A percentile compares a stretch with the other conserved stretches of the same genome.
These are phyloP conservation scores for Hirschioporus abietinus DNA, from an alignment of 768 basidiomycete genomes.

Conservation along the genomic window DNA sequence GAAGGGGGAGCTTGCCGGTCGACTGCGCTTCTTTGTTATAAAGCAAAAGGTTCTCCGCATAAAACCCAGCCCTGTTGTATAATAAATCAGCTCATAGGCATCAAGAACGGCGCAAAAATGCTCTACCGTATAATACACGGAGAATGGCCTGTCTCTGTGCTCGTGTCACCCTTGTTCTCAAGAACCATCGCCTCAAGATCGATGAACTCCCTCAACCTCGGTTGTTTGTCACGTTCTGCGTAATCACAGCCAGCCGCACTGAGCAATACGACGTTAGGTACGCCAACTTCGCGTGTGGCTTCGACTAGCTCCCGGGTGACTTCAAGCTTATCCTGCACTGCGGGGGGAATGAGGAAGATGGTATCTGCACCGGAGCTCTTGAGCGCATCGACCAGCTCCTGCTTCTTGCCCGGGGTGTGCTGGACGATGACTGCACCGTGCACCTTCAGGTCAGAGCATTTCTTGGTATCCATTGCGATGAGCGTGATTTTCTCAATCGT, in stretches of 20 bases:
- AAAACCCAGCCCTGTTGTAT: slow-evolving; percentile 25
- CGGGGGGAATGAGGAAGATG: slow-evolving; percentile 22
- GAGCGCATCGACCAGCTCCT: slow-evolving; percentile 16
- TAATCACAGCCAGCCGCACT: slow-evolving; percentile 23
- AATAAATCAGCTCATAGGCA: too few relatives aligned
- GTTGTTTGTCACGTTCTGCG: slow-evolving; percentile 26
- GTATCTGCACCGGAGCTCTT: slow-evolving; percentile 17
- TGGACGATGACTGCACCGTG: slow-evolving; percentile 14
- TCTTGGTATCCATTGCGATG: slow-evolving; percentile 18
- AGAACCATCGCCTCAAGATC: slow-evolving; percentile 25
- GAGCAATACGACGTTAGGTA: slow-evolving; percentile 21
- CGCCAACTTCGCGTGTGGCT: slow-evolving; percentile 19
- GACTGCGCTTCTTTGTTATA: slow-evolving; percentile 24
- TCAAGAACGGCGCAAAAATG: too few relatives aligned
- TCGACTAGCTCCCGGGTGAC: slow-evolving; percentile 18
- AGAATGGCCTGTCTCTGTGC: slow-evolving; percentile 24
- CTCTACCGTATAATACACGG: slow-evolving; percentile 24
- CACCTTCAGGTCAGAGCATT: slow-evolving; percentile 15
- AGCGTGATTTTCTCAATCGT: slow-evolving; percentile 19
- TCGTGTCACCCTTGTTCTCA: slow-evolving; percentile 18
- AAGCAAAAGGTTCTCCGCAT: slow-evolving; percentile 25
- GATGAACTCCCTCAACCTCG: slow-evolving; percentile 27
- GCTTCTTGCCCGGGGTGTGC: slow-evolving; percentile 15
- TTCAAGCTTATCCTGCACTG: slow-evolving; percentile 20
- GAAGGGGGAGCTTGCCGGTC: slow-evolving; percentile 22